Evolutionary conservation across 2,329 filamentous ascomycete species (phyloP).

Genomic region (Nigrospora sphaerica): DNA sequence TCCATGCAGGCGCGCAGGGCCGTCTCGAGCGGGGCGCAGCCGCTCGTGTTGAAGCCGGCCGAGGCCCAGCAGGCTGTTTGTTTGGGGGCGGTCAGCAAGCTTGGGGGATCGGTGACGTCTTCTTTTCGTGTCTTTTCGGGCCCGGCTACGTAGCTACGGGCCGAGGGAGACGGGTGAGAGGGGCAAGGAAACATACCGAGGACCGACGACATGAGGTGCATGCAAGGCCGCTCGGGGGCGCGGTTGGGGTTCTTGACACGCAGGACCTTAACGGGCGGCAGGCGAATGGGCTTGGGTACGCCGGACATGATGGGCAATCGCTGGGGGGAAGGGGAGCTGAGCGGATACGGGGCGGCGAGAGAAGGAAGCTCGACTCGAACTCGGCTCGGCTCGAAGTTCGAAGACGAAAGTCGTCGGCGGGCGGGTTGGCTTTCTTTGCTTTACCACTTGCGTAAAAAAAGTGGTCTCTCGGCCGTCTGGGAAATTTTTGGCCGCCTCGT

Average conservation of each 20-base stretch:
- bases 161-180: background rate
- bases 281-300: slow-evolving; percentile 43
- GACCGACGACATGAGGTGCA: slow-evolving; percentile 50
- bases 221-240: slow-evolving; percentile 42
- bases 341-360: too few species aligned
- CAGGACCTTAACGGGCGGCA: slow-evolving; percentile 48
- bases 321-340: background rate
- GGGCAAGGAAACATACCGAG: slow-evolving; percentile 33
- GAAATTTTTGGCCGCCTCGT: too few species aligned
- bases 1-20: slow-evolving; percentile 72
- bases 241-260: slow-evolving; percentile 48
- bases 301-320: slow-evolving; percentile 29
- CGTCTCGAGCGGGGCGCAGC: slow-evolving; percentile 52
- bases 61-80: slow-evolving; percentile 75
- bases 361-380: too few species aligned
- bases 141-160: background rate
- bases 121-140: background rate
- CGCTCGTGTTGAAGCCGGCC: slow-evolving; percentile 57
- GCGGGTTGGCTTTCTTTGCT: too few species aligned
- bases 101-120: background rate
- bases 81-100: background rate
- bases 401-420: too few species aligned
- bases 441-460: too few species aligned
- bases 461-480: too few species aligned
- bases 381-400: too few species aligned